Evolutionary conservation across 2,329 filamentous ascomycete species (phyloP), one percentile per base, ranked within the genome.

Genomic region (Fonsecaea nubica): DNA sequence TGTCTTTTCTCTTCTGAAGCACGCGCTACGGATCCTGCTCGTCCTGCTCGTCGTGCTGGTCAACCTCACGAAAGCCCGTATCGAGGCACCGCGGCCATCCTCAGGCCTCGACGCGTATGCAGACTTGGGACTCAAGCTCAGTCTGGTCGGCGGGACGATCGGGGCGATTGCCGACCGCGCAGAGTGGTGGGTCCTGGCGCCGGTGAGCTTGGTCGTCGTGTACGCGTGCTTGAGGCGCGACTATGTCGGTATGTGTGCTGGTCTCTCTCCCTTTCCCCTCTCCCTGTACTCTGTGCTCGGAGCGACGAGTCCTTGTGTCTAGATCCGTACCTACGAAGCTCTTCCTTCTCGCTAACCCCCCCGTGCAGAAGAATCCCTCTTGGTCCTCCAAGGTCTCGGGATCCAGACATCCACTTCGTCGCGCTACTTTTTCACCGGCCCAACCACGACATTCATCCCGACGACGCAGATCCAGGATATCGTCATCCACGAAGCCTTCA

Each of bases 401-500:
- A 90, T 99, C 60, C 95, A 99, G 81, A 97, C 92, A 2, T 90
- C 87, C 7, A 90, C 89, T 1, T 89, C 87, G 33, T 88, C 89
- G 8, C 79, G 84, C 1, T 90, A 88, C 8, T 92, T 92, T 74
- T 82, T 93, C 6, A 83, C 84, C 42, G 82, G 83, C 8, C 80
- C 86, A 2, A 83, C 84, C 1, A 90, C 88, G n/a, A 82, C 89
- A 58, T 92, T 92, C 77, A 98, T 99, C 66, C 94, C 95, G 0
- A 97, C 94, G 0, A 91, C 90, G 53, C 89, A 92, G 79, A 96
- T 99, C 65, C 92, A 92, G 76, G 95, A 99, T 77, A 90, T 99
- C 64, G 87, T 97, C 62, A 91, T 99, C 58, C 93, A 97, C 77
- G 95, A 99, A 82, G 95, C 93, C 3, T 98, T 98, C 79, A 88